Conservation (phyloP, 2,329 filamentous ascomycete species). For the Fusarium torreyae region DNA sequence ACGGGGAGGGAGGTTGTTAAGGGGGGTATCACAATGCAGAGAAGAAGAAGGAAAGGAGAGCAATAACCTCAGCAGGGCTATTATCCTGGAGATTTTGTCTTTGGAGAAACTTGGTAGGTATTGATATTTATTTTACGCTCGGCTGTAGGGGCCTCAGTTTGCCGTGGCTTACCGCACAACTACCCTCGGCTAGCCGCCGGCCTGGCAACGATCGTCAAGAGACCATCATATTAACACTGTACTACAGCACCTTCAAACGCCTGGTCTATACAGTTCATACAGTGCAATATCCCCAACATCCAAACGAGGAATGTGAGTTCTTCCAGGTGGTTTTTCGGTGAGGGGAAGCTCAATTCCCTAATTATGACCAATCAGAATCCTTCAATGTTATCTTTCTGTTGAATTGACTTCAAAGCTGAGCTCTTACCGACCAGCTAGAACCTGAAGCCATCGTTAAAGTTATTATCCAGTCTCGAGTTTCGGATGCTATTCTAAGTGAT, state of each 20-base stretch:
- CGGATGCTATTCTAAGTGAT: too few species aligned
- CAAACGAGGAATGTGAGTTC: constrained; percentile 1
- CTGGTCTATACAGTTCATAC: constrained; percentile 1
- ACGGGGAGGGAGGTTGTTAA: not conserved
- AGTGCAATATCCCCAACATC: constrained; percentile 2
- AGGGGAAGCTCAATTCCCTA: constrained; percentile 11
- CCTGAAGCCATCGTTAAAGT: not conserved
- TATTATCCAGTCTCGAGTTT: too few species aligned
- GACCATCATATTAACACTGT: constrained; percentile 20
- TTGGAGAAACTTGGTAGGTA: constrained; percentile 35
- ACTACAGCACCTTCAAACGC: accelerated
- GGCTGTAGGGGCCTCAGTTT: constrained; percentile 45
- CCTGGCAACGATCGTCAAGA: constrained; percentile 12
- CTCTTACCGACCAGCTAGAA: constrained; percentile 9
- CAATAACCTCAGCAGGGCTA: constrained; percentile 31
- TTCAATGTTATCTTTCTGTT: constrained; percentile 12
- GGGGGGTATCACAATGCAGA: constrained; percentile 39
- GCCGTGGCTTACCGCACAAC: constrained; percentile 47
- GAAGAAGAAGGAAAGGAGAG: constrained; percentile 3
- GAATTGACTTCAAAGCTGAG: constrained; percentile 11
- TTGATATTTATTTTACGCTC: constrained; percentile 47
- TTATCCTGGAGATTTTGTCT: constrained; percentile 24
- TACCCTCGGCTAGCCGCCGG: constrained; percentile 50
- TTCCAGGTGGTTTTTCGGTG: constrained; percentile 19
- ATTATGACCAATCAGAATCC: constrained; percentile 24